A percentile compares a stretch with the other conserved stretches of the same genome.
Conservation (phyloP, 306 rosid genomes). For the Cyamopsis tetragonoloba region DNA sequence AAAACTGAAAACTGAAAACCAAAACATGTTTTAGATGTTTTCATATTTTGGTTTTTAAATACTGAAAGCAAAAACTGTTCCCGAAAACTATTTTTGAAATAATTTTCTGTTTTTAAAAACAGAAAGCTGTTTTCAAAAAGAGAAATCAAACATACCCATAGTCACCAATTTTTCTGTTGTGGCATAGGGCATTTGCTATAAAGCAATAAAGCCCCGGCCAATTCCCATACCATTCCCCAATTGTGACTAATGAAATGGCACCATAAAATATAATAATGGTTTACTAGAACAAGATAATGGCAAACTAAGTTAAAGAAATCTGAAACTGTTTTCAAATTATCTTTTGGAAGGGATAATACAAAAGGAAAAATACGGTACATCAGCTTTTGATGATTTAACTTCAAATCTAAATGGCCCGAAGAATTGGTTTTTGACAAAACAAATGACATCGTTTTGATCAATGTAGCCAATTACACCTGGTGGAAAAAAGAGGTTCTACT, state of each 20-base stretch:
- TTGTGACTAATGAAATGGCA: not conserved
- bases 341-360: not conserved
- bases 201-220: not conserved
- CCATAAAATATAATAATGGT: not conserved
- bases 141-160: too few species aligned
- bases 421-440: not conserved
- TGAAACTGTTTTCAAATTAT: not conserved
- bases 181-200: not conserved
- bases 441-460: not conserved
- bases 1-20: too few species aligned
- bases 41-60: too few species aligned
- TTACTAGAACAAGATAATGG: not conserved
- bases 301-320: constrained; percentile 7
- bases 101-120: too few species aligned
- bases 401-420: not conserved
- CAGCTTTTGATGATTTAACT: constrained; percentile 3
- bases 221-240: not conserved
- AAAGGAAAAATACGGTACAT: not conserved
- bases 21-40: too few species aligned
- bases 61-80: too few species aligned
- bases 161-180: constrained; percentile 9
- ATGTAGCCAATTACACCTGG: not conserved
- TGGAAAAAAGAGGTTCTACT: not conserved
- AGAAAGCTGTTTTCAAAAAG: too few species aligned
- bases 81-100: too few species aligned